phyloP scores from a whole-genome alignment of 164 flowering plant genomes.

The Vitis labrusca region DNA sequence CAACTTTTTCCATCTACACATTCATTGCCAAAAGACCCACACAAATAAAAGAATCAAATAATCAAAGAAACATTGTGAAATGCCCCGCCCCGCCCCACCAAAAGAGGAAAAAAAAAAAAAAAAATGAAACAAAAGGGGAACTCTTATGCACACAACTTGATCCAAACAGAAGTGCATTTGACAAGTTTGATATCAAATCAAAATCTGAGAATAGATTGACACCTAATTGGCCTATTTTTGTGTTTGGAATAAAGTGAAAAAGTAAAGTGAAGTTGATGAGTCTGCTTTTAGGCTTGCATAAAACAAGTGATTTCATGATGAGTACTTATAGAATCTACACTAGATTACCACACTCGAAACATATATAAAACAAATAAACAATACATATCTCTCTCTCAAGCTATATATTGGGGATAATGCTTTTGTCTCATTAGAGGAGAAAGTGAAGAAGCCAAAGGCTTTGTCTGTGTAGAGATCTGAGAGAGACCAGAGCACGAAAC shows the following conservation, averaged over 20 bases:
- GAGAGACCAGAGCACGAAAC: constrained; percentile 41
- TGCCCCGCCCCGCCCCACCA: too few relatives aligned
- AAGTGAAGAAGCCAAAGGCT: constrained; percentile 26
- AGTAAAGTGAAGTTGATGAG: constrained; percentile 30
- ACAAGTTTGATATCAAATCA: not conserved
- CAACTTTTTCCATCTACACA: too few relatives aligned
- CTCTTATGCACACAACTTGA: too few relatives aligned
- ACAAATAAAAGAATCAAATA: too few relatives aligned
- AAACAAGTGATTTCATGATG: not conserved
- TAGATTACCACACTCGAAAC: not conserved
- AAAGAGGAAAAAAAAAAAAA: too few relatives aligned
- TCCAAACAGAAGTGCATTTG: not conserved
- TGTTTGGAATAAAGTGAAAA: constrained; percentile 69
- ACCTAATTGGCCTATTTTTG: constrained; percentile 14
- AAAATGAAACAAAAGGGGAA: too few relatives aligned
- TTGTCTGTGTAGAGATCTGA: constrained; percentile 29
- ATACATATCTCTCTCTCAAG: too few relatives aligned
- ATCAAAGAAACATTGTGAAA: too few relatives aligned
- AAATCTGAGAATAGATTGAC: not conserved
- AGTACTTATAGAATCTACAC: constrained; percentile 1
- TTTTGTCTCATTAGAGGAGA: constrained; percentile 56
- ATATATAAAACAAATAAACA: too few relatives aligned
- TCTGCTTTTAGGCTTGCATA: constrained; percentile 12
- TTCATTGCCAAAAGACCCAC: too few relatives aligned
- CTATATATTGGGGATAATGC: constrained; percentile 22